phyloP scores from a whole-genome alignment of 129 eudicot species.

The Silybum marianum region DNA sequence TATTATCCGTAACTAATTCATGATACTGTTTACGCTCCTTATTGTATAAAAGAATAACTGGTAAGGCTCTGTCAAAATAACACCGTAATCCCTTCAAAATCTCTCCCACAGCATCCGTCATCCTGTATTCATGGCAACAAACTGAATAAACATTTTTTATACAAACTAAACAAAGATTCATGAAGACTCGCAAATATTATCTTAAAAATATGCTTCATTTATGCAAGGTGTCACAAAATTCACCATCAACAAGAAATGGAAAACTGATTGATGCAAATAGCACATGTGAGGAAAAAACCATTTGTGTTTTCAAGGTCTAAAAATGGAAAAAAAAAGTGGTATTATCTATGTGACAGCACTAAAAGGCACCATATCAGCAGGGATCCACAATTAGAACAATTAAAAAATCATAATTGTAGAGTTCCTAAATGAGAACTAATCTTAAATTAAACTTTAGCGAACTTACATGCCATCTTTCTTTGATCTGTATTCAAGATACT shows the following conservation, averaged over 20 bases:
- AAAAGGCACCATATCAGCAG: background rate
- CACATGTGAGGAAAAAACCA: background rate
- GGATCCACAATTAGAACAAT: background rate
- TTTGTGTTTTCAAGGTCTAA: background rate
- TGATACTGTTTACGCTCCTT: conserved; percentile 80
- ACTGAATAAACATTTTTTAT: background rate
- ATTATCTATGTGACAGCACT: background rate
- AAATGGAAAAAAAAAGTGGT: background rate
- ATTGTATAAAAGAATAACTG: conserved; percentile 77
- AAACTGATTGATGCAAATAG: background rate
- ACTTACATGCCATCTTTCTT: conserved; percentile 91
- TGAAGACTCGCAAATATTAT: background rate
- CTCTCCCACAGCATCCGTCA: conserved; percentile 69
- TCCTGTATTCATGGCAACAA: conserved; percentile 44
- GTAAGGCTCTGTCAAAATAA: conserved; percentile 84
- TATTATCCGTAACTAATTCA: conserved; percentile 62
- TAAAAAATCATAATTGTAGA: background rate
- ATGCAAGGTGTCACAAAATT: background rate
- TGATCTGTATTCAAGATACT: conserved; percentile 87
- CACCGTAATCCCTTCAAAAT: conserved; percentile 77
- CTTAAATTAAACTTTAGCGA: background rate
- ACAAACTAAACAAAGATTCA: background rate
- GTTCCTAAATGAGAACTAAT: background rate
- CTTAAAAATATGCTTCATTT: background rate
- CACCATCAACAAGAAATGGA: background rate